phyloP scores from a whole-genome alignment of 345 rosid species.

The Raphanus raphanistrum region DNA sequence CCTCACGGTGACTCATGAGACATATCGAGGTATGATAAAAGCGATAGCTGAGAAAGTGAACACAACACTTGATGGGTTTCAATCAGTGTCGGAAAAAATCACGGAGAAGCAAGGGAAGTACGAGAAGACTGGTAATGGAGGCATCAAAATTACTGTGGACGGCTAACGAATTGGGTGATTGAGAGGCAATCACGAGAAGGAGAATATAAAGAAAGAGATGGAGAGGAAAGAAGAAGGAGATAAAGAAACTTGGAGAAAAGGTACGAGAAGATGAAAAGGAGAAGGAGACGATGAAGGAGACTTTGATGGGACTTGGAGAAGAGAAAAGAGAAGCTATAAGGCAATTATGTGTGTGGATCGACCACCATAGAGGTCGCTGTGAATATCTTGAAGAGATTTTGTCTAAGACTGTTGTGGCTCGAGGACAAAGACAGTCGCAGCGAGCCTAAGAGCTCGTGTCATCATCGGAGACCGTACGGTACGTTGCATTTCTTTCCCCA shows the following conservation, averaged over 20 bases:
- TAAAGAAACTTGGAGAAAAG: conserved; percentile 51
- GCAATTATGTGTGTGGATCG: conserved; percentile 84
- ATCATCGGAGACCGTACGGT: background rate
- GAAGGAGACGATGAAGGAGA: conserved; percentile 47
- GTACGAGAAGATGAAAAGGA: conserved; percentile 52
- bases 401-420: conserved; percentile 26
- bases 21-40: conserved; percentile 48
- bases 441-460: conserved; percentile 18
- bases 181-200: conserved; percentile 46
- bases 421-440: conserved; percentile 31
- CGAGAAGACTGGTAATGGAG: conserved; percentile 41
- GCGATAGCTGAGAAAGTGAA: conserved; percentile 50
- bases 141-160: conserved; percentile 48
- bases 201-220: conserved; percentile 37
- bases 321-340: conserved; percentile 87
- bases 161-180: conserved; percentile 55
- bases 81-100: conserved; percentile 44
- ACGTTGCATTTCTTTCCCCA: conserved; percentile 3
- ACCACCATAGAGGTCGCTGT: conserved; percentile 67
- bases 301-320: conserved; percentile 59
- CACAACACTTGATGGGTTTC: conserved; percentile 43
- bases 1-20: conserved; percentile 48
- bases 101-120: conserved; percentile 44
- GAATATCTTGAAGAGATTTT: conserved; percentile 54
- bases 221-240: conserved; percentile 37